Evolutionary conservation across 805 yeast species (phyloP).

Genomic region (Brettanomyces nanus): DNA sequence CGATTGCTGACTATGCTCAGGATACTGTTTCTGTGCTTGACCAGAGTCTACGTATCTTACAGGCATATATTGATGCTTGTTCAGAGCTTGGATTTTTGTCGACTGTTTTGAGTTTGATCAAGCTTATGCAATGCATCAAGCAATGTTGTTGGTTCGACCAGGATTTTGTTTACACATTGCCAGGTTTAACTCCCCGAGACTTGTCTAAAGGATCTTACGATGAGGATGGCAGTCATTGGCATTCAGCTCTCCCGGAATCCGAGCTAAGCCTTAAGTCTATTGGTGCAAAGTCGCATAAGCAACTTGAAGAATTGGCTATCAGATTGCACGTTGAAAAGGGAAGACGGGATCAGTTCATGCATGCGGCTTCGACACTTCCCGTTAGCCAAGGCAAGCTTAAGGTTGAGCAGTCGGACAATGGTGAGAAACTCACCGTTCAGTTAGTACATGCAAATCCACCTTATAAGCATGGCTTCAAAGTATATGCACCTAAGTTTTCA

Average conservation of each 20-base stretch:
- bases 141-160: constrained; percentile 85
- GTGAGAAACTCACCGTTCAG: constrained; percentile 32
- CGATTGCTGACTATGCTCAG: constrained; percentile 91
- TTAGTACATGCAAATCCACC: constrained; percentile 48
- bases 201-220: constrained; percentile 13
- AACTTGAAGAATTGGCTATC: constrained; percentile 28
- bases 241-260: constrained; percentile 15
- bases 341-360: constrained; percentile 39
- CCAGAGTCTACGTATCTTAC: constrained; percentile 87
- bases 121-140: constrained; percentile 77
- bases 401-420: constrained; percentile 27
- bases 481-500: constrained; percentile 76
- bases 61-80: constrained; percentile 85
- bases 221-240: constrained; percentile 30
- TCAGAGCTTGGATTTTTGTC: constrained; percentile 70
- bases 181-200: constrained; percentile 32
- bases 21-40: constrained; percentile 91
- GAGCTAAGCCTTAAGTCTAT: constrained; percentile 29
- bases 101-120: constrained; percentile 54
- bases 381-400: constrained; percentile 34
- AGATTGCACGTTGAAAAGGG: constrained; percentile 34
- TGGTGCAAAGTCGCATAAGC: constrained; percentile 33
- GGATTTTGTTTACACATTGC: constrained; percentile 51
- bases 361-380: constrained; percentile 53
- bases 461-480: constrained; percentile 49